These are phyloP conservation scores for Lobosporangium transversale DNA, from an alignment of 192 early-diverging fungal species.

Conservation along the genomic window DNA sequence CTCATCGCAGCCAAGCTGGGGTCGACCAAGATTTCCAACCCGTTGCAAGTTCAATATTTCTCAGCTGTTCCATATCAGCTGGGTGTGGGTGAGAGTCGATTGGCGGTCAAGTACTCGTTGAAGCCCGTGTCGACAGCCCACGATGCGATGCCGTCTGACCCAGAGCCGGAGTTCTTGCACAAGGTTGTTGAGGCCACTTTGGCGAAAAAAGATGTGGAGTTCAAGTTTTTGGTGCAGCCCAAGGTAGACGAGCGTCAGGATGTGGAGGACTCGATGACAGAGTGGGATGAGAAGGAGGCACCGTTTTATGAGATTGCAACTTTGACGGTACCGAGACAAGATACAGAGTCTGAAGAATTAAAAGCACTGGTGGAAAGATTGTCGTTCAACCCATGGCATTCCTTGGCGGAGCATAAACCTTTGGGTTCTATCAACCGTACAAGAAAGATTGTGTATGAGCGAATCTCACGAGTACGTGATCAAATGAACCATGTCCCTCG, in stretches of 20 bases:
- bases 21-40: constrained; percentile 26
- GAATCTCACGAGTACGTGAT: constrained; percentile 39
- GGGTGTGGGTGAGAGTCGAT: constrained; percentile 17
- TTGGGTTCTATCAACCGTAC: constrained; percentile 27
- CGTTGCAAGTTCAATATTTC: constrained; percentile 34
- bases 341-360: constrained; percentile 11
- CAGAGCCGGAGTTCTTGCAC: constrained; percentile 16
- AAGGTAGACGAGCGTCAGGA: constrained; percentile 12
- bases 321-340: constrained; percentile 34
- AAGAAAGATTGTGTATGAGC: constrained; percentile 44
- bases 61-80: constrained; percentile 30
- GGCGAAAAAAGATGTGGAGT: constrained; percentile 4
- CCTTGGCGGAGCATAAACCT: constrained; percentile 19
- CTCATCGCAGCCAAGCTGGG: background rate
- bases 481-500: constrained; percentile 20
- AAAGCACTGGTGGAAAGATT: constrained; percentile 27
- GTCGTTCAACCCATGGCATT: constrained; percentile 50
- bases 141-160: constrained; percentile 5
- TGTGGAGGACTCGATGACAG: constrained; percentile 37
- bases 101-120: constrained; percentile 38
- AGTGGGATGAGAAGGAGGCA: constrained; percentile 25
- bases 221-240: constrained; percentile 34
- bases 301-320: constrained; percentile 34
- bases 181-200: constrained; percentile 18
- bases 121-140: constrained; percentile 11